These are phyloP conservation scores for Tetracentron sinense DNA, from an alignment of 164 flowering plant species.

Conservation along the genomic window DNA sequence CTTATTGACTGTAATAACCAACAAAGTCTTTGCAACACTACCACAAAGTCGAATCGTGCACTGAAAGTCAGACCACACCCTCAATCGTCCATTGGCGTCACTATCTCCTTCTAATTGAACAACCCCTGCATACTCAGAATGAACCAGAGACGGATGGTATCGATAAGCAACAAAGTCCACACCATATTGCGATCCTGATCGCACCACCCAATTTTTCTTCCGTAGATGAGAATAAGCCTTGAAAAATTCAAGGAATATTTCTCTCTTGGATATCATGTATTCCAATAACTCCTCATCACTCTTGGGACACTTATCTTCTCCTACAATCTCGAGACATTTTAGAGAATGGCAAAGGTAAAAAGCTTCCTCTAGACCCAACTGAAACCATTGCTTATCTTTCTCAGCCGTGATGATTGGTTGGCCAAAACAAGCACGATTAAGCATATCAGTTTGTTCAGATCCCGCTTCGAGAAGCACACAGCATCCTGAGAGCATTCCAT, in stretches of 20 bases:
- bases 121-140: constrained; percentile 71
- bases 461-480: constrained; percentile 47
- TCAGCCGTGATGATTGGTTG: constrained; percentile 35
- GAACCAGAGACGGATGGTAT: constrained; percentile 71
- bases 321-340: constrained; percentile 43
- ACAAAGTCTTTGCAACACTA: constrained; percentile 70
- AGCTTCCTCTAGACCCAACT: constrained; percentile 62
- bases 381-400: constrained; percentile 59
- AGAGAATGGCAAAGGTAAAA: constrained; percentile 43
- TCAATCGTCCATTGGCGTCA: constrained; percentile 34
- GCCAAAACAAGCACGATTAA: constrained; percentile 60
- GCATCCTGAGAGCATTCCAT: constrained; percentile 49
- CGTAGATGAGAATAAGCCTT: constrained; percentile 73
- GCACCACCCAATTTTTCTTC: constrained; percentile 77
- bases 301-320: constrained; percentile 21
- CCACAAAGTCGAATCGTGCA: constrained; percentile 60
- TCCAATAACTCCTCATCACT: constrained; percentile 48
- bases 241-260: constrained; percentile 41
- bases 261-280: constrained; percentile 36
- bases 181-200: constrained; percentile 69
- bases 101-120: constrained; percentile 38
- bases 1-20: constrained; percentile 39
- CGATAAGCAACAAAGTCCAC: constrained; percentile 76
- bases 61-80: constrained; percentile 66
- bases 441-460: constrained; percentile 37